Percentiles rank a stretch among this genome's conserved stretches.
These are phyloP conservation scores for Huntiella moniliformis DNA, from an alignment of 2,329 filamentous ascomycete genomes.

Conservation along the genomic window DNA sequence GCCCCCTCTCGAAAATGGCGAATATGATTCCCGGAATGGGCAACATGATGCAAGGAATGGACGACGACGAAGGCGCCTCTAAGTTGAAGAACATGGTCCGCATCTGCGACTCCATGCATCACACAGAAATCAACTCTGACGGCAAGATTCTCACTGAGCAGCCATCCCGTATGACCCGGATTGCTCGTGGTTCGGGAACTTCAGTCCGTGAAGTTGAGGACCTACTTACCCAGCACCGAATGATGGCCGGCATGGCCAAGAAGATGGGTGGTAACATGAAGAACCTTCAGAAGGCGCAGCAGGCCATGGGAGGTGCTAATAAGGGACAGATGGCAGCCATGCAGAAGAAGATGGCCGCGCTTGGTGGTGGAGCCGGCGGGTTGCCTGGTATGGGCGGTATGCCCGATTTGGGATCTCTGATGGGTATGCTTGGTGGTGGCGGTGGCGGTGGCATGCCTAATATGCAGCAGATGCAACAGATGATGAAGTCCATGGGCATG, in stretches of 20 bases:
- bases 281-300: constrained; percentile 88
- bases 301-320: constrained; percentile 76
- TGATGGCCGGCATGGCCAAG: constrained; percentile 99
- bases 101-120: constrained; percentile 96
- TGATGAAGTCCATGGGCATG: constrained; percentile 58
- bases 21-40: constrained; percentile 96
- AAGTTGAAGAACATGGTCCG: constrained; percentile 98
- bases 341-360: constrained; percentile 94
- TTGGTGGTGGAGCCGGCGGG: constrained; percentile 53
- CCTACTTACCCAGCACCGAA: constrained; percentile 86
- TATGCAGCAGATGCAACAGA: constrained; percentile 63
- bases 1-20: constrained; percentile 87
- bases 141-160: constrained; percentile 89
- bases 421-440: constrained; percentile 73
- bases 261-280: constrained; percentile 97
- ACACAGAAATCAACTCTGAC: constrained; percentile 86
- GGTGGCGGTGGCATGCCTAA: constrained; percentile 46
- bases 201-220: constrained; percentile 88
- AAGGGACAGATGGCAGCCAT: constrained; percentile 87
- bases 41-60: constrained; percentile 86
- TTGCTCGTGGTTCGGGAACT: constrained; percentile 79
- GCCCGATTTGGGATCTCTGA: constrained; percentile 70
- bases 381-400: constrained; percentile 32
- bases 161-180: constrained; percentile 77
- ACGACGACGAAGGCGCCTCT: constrained; percentile 84